Conservation (phyloP, 331 rosid genomes). For the Quercus tomentella region DNA sequence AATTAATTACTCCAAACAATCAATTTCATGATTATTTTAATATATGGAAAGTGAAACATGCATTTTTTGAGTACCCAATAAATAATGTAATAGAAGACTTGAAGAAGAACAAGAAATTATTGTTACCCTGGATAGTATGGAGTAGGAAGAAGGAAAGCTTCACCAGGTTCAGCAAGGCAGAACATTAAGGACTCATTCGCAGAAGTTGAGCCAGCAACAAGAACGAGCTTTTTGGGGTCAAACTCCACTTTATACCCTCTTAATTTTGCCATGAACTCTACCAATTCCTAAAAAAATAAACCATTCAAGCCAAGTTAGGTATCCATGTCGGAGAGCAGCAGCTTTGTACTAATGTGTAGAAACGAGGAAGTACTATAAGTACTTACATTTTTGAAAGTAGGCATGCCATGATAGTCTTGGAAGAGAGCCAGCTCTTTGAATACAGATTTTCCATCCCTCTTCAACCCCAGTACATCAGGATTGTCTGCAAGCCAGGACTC, state of each 20-base stretch:
- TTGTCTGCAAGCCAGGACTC: slow-evolving; percentile 64
- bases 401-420: slow-evolving; percentile 85
- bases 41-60: too few relatives aligned
- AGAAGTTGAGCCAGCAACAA: slow-evolving; percentile 81
- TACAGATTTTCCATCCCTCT: slow-evolving; percentile 46
- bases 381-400: slow-evolving; percentile 64
- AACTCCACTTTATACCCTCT: slow-evolving; percentile 56
- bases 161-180: slow-evolving; percentile 75
- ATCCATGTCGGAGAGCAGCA: too few relatives aligned
- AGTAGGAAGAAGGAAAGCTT: slow-evolving; percentile 81
- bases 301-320: background rate
- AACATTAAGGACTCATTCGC: slow-evolving; percentile 90
- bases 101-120: background rate
- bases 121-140: slow-evolving; percentile 91
- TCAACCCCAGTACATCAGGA: slow-evolving; percentile 45
- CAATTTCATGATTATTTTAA: too few relatives aligned
- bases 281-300: slow-evolving; percentile 42
- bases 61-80: background rate
- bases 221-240: slow-evolving; percentile 55
- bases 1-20: too few relatives aligned
- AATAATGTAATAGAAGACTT: background rate
- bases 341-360: too few relatives aligned
- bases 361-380: background rate
- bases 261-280: slow-evolving; percentile 53
- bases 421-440: slow-evolving; percentile 79